Evolutionary conservation across 371 early-diverging fungal species (phyloP), one percentile per base, ranked within the genome.

Genomic region (Mycotypha africana): DNA sequence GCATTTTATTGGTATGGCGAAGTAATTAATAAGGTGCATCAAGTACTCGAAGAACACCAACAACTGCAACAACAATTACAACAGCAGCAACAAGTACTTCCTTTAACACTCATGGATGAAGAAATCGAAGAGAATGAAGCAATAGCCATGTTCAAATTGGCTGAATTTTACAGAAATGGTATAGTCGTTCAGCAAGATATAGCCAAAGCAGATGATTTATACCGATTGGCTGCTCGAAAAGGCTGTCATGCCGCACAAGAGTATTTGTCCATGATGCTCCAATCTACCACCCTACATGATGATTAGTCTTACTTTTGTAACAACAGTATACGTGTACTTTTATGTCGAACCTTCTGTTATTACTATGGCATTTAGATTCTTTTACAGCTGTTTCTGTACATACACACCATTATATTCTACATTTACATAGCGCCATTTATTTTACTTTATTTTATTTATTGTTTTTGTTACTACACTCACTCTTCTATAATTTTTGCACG

Each of bases 1-100:
- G 94, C 95, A 0, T 79, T 92, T 16, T 49, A 74, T 41, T 94
- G 90, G 90, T 97, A 92, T 65, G 61, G 64, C n/a, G 61, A 74
- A 82, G 85, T 70, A 54, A 75, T 58, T 11, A 41, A 30, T 19
- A 52, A 44, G 43, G 25, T 48, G 4, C 30, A 53, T 25, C 12
- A 24, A 15, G n/a, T n/a, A n/a, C n/a, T n/a, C n/a, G n/a, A n/a
- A n/a, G n/a, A n/a, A n/a, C n/a, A n/a, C n/a, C n/a, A n/a, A n/a
- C n/a, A n/a, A n/a, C n/a, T n/a, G 35, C 35, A 38, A 32, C 19
- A 36, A 32, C 24, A 22, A 28, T 8, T 16, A 38, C 7, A n/a
- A 36, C 4, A 22, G 17, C 28, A 28, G 17, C 24, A 25, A 28
- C 30, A 21, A 16, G 17, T n/a, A 36, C 22, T 36, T 4, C 15